Conservation (phyloP, 495 filamentous ascomycete genomes). For the Evansstolkia leycettana region DNA sequence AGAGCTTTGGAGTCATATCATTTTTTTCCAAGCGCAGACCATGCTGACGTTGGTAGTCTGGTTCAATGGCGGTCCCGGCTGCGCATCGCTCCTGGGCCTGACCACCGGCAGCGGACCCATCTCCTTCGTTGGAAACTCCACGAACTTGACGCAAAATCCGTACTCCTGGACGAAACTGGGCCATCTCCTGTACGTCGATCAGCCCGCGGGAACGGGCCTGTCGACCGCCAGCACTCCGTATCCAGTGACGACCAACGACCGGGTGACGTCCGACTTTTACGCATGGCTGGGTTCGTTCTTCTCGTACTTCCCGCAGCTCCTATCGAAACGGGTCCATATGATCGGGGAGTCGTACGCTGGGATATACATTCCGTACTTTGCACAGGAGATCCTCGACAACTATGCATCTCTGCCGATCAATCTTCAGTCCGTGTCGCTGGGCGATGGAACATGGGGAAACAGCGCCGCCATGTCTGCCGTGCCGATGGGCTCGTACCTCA, state of each 20-base stretch:
- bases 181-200: conserved; percentile 31
- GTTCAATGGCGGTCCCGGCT: conserved; percentile 61
- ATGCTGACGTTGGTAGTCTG: conserved; percentile 41
- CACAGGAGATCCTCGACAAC: conserved; percentile 19
- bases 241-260: conserved; percentile 13
- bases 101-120: conserved; percentile 18
- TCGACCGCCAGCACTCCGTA: conserved; percentile 21
- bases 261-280: conserved; percentile 21
- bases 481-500: conserved; percentile 15
- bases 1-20: neutral
- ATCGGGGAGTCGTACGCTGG: conserved; percentile 33
- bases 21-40: no score
- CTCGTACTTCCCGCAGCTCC: conserved; percentile 16
- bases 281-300: conserved; percentile 27
- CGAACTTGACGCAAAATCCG: conserved; percentile 14
- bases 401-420: conserved; percentile 16
- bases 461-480: conserved; percentile 20
- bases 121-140: conserved; percentile 17
- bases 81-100: conserved; percentile 55
- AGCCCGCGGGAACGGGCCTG: conserved; percentile 29
- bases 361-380: conserved; percentile 30
- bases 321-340: conserved; percentile 23
- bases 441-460: conserved; percentile 24
- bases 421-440: conserved; percentile 22
- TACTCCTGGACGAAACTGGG: conserved; percentile 29